Conservation (phyloP, 2,329 filamentous ascomycete genomes). For the Dactylellina sp. region DNA sequence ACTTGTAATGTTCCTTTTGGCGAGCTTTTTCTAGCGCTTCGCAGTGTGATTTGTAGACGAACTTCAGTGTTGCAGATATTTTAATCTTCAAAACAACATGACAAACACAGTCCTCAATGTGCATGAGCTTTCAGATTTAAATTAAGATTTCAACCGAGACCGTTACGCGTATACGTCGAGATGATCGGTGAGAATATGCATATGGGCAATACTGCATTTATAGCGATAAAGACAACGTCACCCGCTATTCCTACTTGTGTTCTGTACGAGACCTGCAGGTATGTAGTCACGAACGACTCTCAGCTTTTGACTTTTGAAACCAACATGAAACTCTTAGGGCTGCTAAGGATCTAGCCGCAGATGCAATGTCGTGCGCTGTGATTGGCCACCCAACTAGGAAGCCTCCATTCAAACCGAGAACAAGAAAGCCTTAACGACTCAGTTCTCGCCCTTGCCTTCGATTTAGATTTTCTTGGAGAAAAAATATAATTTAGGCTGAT, state of each 20-base stretch:
- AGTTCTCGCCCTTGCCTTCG: slow-evolving; percentile 60
- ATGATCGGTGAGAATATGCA: neutral
- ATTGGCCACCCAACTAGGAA: neutral
- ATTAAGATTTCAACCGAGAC: neutral
- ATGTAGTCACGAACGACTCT: neutral
- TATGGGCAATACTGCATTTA: neutral
- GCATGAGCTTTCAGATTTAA: neutral
- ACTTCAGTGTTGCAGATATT: too few relatives aligned
- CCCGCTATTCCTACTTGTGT: neutral
- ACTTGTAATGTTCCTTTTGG: too few relatives aligned
- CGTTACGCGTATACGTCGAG: too few relatives aligned
- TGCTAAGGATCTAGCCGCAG: slow-evolving; percentile 6
- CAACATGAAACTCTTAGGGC: slow-evolving; percentile 11
- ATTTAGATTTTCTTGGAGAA: slow-evolving; percentile 21
- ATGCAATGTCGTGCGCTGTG: neutral
- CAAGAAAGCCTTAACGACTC: neutral
- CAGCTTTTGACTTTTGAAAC: slow-evolving; percentile 9
- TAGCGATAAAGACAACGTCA: neutral
- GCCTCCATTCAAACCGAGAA: neutral
- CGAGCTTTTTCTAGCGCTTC: too few relatives aligned
- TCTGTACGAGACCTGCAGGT: neutral
- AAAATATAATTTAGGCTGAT: too few relatives aligned
- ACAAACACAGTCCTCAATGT: neutral
- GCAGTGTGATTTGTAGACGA: too few relatives aligned
- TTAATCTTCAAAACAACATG: too few relatives aligned